Evolutionary conservation across 2,329 filamentous ascomycete genomes (phyloP), one percentile per base, ranked within the genome.

Genomic region (Penicillium italicum): DNA sequence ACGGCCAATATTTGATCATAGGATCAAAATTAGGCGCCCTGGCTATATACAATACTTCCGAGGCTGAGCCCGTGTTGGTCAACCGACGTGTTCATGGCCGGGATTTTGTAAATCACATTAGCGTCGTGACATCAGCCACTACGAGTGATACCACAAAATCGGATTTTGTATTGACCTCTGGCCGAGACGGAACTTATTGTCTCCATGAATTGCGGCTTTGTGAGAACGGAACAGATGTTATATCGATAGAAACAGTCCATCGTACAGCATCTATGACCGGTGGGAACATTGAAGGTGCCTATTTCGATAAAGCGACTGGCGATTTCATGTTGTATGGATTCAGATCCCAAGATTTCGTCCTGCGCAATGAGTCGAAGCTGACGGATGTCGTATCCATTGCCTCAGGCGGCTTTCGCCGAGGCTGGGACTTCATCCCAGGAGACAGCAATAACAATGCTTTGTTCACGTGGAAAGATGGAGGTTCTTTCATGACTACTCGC

Each of bases 331-430:
- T 62, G 6, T 66, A 65, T 34, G 63, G 63, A 11, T 66, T 62
- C 37, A 60, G 51, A 1, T 71, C 71, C 0, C 71, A 77, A 1
- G 80, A 89, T 44, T 95, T 97, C 67, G 78, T 96, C 12, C 81
- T 93, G 10, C 94, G 90, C 84, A 90, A 96, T 69, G 85, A 89
- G 68, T 85, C 84, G 0, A 77, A 77, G 1, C 85, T 90, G 56
- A 81, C 84, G 53, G 88, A 93, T 65, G 72, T 93, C 16, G 82
- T 87, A 52, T 80, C 79, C 0, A 80, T 96, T 30, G 86, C 91
- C 46, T 97, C 93, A 68, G 93, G 92, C 53, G 93, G 93, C 33
- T 86, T 86, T 0, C 91, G 96, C 68, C 83, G 93, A 52, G 86
- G 82, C 31, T 97, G 91, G 80, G 82, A 84, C 3, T 89, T 82